Conservation (phyloP, 1,284 basidiomycete species). For the Schizophyllum amplum region DNA sequence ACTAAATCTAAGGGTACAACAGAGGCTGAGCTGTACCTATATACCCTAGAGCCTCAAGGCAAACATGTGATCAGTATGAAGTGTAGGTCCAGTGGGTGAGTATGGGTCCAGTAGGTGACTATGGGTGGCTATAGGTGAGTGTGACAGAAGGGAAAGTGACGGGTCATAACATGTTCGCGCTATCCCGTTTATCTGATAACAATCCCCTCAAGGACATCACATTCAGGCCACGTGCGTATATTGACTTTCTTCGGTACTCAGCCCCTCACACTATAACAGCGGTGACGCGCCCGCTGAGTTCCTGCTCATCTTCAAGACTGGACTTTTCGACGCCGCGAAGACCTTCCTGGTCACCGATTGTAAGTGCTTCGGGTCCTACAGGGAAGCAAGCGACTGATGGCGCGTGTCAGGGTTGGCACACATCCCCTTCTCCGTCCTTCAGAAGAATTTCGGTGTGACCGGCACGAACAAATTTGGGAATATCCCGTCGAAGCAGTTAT, state of each 20-base stretch:
- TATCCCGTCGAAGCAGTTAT: constrained; percentile 51
- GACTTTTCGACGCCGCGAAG: constrained; percentile 26
- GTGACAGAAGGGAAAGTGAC: no score
- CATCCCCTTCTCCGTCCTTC: constrained; percentile 49
- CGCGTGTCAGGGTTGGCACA: constrained; percentile 33
- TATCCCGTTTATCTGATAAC: no score
- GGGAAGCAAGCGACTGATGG: constrained; percentile 32
- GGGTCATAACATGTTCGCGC: background rate
- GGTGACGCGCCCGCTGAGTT: constrained; percentile 46
- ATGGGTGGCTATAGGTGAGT: no score
- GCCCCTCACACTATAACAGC: constrained; percentile 23
- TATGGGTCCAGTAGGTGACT: no score
- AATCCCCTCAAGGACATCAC: constrained; percentile 39
- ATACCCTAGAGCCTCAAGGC: no score
- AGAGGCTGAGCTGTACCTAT: no score
- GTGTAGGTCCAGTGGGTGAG: no score
- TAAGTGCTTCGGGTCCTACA: constrained; percentile 27
- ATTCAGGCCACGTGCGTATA: constrained; percentile 47
- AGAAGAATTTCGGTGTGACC: constrained; percentile 60
- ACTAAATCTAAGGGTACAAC: no score
- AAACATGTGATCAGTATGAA: no score
- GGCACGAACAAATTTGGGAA: constrained; percentile 44
- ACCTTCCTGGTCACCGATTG: background rate
- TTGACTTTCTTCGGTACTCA: background rate
- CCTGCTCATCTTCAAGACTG: constrained; percentile 49